These are phyloP conservation scores for Achaetomiella virescens DNA, from an alignment of 495 filamentous ascomycete species.

Conservation along the genomic window DNA sequence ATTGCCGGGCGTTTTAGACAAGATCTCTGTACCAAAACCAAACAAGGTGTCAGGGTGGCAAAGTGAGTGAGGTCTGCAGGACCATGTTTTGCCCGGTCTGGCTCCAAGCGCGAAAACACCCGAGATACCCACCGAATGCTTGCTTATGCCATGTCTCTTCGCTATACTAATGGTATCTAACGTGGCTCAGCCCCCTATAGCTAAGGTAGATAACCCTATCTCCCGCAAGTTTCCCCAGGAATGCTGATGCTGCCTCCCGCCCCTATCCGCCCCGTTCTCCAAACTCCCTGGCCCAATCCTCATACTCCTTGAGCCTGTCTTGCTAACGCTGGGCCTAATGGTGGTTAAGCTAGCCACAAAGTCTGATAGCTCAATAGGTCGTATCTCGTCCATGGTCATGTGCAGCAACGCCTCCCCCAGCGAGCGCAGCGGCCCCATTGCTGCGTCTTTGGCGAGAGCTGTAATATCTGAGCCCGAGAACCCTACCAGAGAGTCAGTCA, in stretches of 20 bases:
- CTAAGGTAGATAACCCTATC: no score
- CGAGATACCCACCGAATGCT: no score
- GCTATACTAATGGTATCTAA: neutral
- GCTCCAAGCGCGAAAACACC: no score
- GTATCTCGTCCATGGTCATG: slow-evolving; percentile 89
- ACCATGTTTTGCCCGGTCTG: neutral
- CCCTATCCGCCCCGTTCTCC: neutral
- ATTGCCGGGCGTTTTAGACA: neutral
- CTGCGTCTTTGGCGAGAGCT: slow-evolving; percentile 93
- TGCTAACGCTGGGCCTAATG: slow-evolving; percentile 87
- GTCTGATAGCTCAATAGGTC: slow-evolving; percentile 75
- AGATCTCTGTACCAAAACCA: neutral
- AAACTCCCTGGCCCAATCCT: slow-evolving; percentile 69
- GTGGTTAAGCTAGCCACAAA: slow-evolving; percentile 79
- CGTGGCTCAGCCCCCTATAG: no score
- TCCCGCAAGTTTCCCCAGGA: no score
- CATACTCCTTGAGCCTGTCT: slow-evolving; percentile 78
- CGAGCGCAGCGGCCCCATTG: slow-evolving; percentile 92
- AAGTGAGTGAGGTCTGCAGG: neutral
- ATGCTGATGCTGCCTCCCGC: neutral
- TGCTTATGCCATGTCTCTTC: neutral
- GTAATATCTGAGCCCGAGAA: slow-evolving; percentile 98
- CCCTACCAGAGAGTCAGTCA: slow-evolving; percentile 45
- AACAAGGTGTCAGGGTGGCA: neutral
- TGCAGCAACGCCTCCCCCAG: slow-evolving; percentile 84